Evolutionary conservation across 176 grass and related monocot species (phyloP).

Genomic region (Saccharum officinarum): DNA sequence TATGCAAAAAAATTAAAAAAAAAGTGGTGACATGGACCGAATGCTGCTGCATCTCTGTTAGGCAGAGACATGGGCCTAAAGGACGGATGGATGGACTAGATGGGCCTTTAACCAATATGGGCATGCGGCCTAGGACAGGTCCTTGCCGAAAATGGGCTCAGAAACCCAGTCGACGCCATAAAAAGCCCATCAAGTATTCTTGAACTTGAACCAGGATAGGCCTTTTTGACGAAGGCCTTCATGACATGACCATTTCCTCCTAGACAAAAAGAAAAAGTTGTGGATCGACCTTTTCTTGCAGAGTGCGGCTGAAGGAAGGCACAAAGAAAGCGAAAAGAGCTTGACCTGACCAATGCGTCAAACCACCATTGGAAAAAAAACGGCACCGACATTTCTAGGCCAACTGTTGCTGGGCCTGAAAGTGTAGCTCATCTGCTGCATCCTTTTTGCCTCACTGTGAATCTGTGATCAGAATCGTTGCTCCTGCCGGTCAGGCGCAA

Average conservation of each 20-base stretch:
- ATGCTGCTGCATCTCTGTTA: neutral
- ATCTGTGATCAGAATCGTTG: neutral
- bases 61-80: neutral
- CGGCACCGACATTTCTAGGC: neutral
- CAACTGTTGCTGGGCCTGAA: neutral
- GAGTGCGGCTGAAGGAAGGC: conserved; percentile 3
- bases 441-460: neutral
- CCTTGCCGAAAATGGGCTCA: neutral
- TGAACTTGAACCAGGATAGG: neutral
- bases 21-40: neutral
- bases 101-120: neutral
- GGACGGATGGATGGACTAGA: neutral
- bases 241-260: no score
- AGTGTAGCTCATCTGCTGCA: neutral
- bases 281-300: neutral
- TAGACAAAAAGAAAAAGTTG: no score
- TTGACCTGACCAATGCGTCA: neutral
- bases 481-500: neutral
- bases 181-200: neutral
- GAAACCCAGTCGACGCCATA: neutral
- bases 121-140: neutral
- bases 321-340: neutral
- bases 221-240: no score
- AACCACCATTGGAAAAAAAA: neutral
- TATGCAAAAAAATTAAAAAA: no score